A percentile compares a stretch with the other conserved stretches of the same genome.
These are phyloP conservation scores for Elsinoe perseae DNA, from an alignment of 2,329 filamentous ascomycete species.

Conservation along the genomic window DNA sequence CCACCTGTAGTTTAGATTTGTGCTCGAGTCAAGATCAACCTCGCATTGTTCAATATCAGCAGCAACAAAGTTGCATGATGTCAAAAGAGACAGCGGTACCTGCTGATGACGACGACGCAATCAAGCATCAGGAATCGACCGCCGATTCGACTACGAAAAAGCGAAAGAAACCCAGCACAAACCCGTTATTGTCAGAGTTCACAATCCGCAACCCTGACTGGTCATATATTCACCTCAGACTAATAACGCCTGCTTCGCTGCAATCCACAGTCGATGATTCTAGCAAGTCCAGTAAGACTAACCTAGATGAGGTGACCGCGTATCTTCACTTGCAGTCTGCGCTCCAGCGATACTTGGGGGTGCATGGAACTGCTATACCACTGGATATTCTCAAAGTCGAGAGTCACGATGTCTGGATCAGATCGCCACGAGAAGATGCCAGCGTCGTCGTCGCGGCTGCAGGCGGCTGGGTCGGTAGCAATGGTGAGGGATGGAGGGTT, in stretches of 20 bases:
- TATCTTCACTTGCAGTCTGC: conserved; percentile 57
- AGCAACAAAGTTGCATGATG: not conserved
- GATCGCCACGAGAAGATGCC: conserved; percentile 55
- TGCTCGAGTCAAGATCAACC: not conserved
- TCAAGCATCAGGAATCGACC: not conserved
- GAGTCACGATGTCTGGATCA: conserved; percentile 52
- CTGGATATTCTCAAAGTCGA: conserved; percentile 62
- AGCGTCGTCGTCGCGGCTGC: conserved; percentile 55
- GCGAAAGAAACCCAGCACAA: not conserved
- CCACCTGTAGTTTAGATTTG: not conserved
- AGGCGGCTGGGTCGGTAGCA: conserved; percentile 54
- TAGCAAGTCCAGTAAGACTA: not conserved
- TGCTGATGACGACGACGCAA: not conserved
- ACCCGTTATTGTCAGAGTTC: conserved; percentile 23
- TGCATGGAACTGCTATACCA: conserved; percentile 57
- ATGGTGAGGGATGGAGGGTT: conserved; percentile 41
- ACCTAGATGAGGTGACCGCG: conserved; percentile 54
- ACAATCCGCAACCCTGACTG: conserved; percentile 35
- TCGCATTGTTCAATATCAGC: not conserved
- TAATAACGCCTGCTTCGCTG: conserved; percentile 22
- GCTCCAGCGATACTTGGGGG: conserved; percentile 61
- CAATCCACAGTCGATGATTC: not conserved
- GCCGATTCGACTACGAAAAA: not conserved
- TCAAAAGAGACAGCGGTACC: not conserved
- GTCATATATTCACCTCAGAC: conserved; percentile 37